Conservation (phyloP, 371 early-diverging fungal species). For the Lichtheimia hyalospora region DNA sequence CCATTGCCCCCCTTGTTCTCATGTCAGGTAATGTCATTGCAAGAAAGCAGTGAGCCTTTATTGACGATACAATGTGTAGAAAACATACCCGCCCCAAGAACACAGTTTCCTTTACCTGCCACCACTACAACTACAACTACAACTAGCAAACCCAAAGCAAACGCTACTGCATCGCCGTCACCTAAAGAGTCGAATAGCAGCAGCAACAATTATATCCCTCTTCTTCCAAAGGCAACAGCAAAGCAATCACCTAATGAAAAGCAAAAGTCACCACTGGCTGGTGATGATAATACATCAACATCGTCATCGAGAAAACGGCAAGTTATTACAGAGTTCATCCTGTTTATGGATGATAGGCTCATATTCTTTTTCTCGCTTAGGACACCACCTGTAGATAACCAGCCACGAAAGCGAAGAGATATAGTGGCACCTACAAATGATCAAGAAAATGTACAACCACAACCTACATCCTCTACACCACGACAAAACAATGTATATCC, state of each 20-base stretch:
- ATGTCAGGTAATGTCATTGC: slow-evolving; percentile 14
- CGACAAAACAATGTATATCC: background rate
- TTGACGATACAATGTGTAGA: background rate
- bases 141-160: no score
- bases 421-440: background rate
- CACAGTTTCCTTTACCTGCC: slow-evolving; percentile 7
- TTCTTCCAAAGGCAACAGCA: no score
- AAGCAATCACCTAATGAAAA: no score
- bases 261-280: background rate
- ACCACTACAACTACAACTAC: no score
- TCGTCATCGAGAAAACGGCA: no score
- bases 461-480: background rate
- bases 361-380: no score
- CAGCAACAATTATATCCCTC: no score
- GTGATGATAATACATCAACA: slow-evolving; percentile 2
- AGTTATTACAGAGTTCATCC: no score
- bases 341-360: no score
- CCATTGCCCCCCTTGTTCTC: slow-evolving; percentile 14
- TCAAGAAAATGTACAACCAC: background rate
- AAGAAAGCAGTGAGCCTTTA: background rate
- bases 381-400: background rate
- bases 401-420: slow-evolving; percentile 12
- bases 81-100: slow-evolving; percentile 9
- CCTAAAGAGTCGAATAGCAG: no score
- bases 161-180: no score